Base-by-base conservation (phyloP, 1,139 yeast species). In the Geotrichum histeridarum region DNA sequence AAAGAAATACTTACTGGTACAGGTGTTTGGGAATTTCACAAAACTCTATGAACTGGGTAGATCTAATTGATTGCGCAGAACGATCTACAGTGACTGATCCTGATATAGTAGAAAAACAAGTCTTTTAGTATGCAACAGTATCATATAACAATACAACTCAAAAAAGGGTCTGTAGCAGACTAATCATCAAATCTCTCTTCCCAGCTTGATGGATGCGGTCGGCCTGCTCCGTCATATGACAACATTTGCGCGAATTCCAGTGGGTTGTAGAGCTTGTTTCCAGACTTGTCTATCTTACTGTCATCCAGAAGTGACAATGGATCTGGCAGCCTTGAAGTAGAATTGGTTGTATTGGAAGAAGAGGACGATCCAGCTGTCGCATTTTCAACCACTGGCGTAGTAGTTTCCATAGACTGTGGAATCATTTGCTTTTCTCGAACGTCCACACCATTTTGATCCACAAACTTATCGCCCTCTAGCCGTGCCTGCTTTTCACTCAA, bases 391-490 rank as follows among this genome's bases (percentile, higher is more conserved):
- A 11, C 44, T 43, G 44, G 43, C n/a, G 44, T 1, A 32, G 41
- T 17, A 50, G 46, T 33, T 5, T 12, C 41, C 37, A n/a, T 1
- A 30, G 35, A 31, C 39, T 51, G n/a, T 35, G 45, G 54, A 22
- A 5, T 5, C 30, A 38, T 31, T 41, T 17, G 18, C 9, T 42
- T 22, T 0, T 42, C 46, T 12, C 52, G 44, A 17, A 63, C 59
- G 4, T 59, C 63, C 12, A 54, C 59, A 46, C 68, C 67, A 18
- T 57, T 51, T 11, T 52, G 42, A 30, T 67, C 67, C 8, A 73
- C 73, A 60, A 73, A 65, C 54, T 67, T 64, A 38, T 67, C 64
- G 9, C 68, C 70, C 30, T 66, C 64, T 8, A 73, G 60, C 11
- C 60, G 60, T 15, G 68, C 70, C 48, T 67, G 62, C 46, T 63